Percentiles rank a stretch among this genome's conserved stretches.
Conservation (phyloP, 1,284 basidiomycete species). For the Ganoderma multipileum region DNA sequence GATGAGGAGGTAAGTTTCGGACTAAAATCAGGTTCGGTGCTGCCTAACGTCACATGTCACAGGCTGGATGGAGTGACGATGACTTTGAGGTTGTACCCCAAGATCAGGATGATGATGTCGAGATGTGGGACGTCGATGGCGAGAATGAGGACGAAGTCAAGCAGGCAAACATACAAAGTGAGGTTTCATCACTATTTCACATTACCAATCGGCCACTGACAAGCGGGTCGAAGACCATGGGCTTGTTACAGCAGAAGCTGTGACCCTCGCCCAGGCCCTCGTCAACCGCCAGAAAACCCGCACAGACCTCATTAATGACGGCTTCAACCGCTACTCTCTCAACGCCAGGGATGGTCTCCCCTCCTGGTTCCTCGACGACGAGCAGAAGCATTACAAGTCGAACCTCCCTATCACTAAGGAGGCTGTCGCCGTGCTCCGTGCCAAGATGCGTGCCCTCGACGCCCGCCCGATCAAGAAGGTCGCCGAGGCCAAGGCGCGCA, state of each 20-base stretch:
- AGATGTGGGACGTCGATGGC: conserved; percentile 85
- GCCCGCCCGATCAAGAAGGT: conserved; percentile 99
- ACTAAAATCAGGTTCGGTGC: neutral
- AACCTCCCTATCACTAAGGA: conserved; percentile 98
- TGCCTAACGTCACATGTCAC: conserved; percentile 17
- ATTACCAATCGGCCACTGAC: conserved; percentile 11
- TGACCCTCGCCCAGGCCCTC: conserved; percentile 90
- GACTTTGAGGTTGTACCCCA: conserved; percentile 82
- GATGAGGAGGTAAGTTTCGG: conserved; percentile 22
- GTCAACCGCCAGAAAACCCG: conserved; percentile 93
- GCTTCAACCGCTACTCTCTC: conserved; percentile 94
- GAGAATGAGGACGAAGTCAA: conserved; percentile 83
- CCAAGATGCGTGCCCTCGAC: conserved; percentile 93
- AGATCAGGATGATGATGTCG: conserved; percentile 58
- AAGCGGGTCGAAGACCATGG: conserved; percentile 70
- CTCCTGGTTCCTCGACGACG: conserved; percentile 98
- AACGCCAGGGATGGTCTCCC: conserved; percentile 93
- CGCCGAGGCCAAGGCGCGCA: conserved; percentile 97
- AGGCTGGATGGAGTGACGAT: conserved; percentile 37
- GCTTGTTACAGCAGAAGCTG: conserved; percentile 89
- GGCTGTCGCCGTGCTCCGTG: conserved; percentile 86
- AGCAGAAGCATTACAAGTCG: conserved; percentile 90
- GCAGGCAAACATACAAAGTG: conserved; percentile 76
- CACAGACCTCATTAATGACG: conserved; percentile 91
- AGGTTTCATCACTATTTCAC: conserved; percentile 33